Evolutionary conservation across 208 protist genomes (phyloP), one percentile per base, ranked within the genome.

Genomic region (Sergeia podlipaevii): DNA sequence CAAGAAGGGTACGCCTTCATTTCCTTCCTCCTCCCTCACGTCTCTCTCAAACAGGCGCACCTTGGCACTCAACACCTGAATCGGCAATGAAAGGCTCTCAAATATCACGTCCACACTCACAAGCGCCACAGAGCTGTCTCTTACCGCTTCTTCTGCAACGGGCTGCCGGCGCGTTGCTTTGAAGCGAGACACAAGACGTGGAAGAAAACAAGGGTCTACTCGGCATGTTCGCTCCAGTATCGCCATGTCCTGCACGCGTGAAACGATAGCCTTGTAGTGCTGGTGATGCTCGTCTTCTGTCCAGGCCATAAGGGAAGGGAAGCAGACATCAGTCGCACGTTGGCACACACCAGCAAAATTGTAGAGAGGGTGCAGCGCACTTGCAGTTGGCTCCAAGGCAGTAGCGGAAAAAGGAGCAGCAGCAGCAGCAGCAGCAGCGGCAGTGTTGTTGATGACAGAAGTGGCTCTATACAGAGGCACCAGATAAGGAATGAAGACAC

Each of bases 1-100:
- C n/a, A n/a, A n/a, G n/a, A n/a, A n/a, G n/a, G n/a, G n/a, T n/a
- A n/a, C n/a, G n/a, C n/a, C n/a, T n/a, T n/a, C n/a, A n/a, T n/a
- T n/a, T n/a, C n/a, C n/a, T n/a, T n/a, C n/a, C n/a, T n/a, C n/a
- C n/a, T n/a, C n/a, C n/a, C n/a, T n/a, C n/a, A n/a, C n/a, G n/a
- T n/a, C 42, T n/a, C 47, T 29, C 37, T 11, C 39, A 56, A 89
- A 91, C 23, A 83, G 74, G 7, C 66, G 69, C 38, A 70, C 67
- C 55, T 85, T 85, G 11, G 81, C 83, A 29, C 87, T 95, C 32
- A 91, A 29, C 13, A 95, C 18, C 52, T 80, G 77, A 32, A 95
- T 68, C 0, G 87, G 87, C 33, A 90, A 55, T 8, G 77, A 74
- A 8, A 59, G 29, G 18, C 63, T 73, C 11, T 89, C 81, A 72